Percentiles rank a stretch among this genome's conserved stretches.
phyloP scores from a whole-genome alignment of 495 filamentous ascomycete species.

The Paragyromitra xinjiangensis region DNA sequence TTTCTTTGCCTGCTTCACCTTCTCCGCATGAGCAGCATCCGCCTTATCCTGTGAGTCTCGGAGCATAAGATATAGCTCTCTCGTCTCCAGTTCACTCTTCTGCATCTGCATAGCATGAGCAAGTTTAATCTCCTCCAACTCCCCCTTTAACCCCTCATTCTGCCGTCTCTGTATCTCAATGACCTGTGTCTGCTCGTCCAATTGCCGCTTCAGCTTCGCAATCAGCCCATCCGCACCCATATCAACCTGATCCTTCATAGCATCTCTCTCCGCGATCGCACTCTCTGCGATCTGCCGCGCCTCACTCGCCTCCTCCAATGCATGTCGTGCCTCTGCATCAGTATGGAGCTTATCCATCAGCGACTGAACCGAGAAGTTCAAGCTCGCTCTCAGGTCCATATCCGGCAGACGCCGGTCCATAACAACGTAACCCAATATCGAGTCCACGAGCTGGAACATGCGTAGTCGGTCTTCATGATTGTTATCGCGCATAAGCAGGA shows the following conservation, averaged over 20 bases:
- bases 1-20: conserved; percentile 61
- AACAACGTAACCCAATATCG: conserved; percentile 97
- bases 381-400: conserved; percentile 94
- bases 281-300: conserved; percentile 91
- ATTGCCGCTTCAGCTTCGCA: conserved; percentile 87
- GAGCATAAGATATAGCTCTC: conserved; percentile 98
- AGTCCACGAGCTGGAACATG: conserved; percentile 98
- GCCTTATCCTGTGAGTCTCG: conserved; percentile 97
- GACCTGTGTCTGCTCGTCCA: conserved; percentile 88
- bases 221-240: conserved; percentile 94
- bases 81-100: conserved; percentile 91
- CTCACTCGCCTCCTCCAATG: conserved; percentile 87
- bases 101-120: conserved; percentile 91
- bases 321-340: conserved; percentile 90
- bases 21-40: conserved; percentile 76
- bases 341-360: conserved; percentile 95
- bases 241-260: conserved; percentile 91
- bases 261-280: conserved; percentile 94
- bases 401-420: conserved; percentile 97
- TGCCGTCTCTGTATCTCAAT: conserved; percentile 89
- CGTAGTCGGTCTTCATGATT: conserved; percentile 89
- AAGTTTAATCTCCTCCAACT: conserved; percentile 85
- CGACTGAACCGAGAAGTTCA: conserved; percentile 97
- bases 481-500: conserved; percentile 91
- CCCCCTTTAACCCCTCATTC: conserved; percentile 84